phyloP scores from a whole-genome alignment of 345 rosid species.

The Orychophragmus violaceus region DNA sequence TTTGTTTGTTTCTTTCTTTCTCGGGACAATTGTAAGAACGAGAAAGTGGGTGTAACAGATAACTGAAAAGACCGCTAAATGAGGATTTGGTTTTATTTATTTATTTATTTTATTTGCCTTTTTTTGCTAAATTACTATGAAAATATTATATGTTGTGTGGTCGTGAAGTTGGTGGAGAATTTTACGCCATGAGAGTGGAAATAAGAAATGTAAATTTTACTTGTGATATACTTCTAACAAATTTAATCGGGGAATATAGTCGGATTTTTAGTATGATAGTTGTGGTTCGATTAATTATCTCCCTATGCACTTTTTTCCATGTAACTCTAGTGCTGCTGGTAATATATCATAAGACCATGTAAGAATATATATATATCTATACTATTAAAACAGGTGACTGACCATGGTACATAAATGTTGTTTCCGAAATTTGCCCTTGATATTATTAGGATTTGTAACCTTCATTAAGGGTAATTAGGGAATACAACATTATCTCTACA shows the following conservation, averaged over 20 bases:
- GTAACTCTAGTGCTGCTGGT: not conserved
- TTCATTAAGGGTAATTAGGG: too few relatives aligned
- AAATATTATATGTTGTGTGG: not conserved
- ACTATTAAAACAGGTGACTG: too few relatives aligned
- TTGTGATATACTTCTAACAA: not conserved
- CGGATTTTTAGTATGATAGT: not conserved
- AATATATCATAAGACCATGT: not conserved
- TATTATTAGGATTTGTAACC: too few relatives aligned
- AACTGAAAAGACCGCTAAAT: slow-evolving; percentile 17
- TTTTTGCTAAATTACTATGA: not conserved
- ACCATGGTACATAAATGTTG: too few relatives aligned
- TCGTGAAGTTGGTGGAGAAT: slow-evolving; percentile 20
- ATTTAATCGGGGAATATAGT: not conserved
- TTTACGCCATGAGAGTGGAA: slow-evolving; percentile 1
- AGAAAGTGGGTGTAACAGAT: slow-evolving; percentile 20
- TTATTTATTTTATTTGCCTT: not conserved
- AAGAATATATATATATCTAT: too few relatives aligned
- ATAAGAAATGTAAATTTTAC: slow-evolving; percentile 4
- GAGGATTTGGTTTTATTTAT: slow-evolving; percentile 12
- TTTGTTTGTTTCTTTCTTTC: not conserved
- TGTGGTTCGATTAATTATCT: not conserved
- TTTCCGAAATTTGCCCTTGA: too few relatives aligned
- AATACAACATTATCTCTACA: too few relatives aligned
- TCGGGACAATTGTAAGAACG: slow-evolving; percentile 2
- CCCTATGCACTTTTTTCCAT: not conserved